Conservation (phyloP, 768 basidiomycete genomes). For the Fistulinella prunicolor region DNA sequence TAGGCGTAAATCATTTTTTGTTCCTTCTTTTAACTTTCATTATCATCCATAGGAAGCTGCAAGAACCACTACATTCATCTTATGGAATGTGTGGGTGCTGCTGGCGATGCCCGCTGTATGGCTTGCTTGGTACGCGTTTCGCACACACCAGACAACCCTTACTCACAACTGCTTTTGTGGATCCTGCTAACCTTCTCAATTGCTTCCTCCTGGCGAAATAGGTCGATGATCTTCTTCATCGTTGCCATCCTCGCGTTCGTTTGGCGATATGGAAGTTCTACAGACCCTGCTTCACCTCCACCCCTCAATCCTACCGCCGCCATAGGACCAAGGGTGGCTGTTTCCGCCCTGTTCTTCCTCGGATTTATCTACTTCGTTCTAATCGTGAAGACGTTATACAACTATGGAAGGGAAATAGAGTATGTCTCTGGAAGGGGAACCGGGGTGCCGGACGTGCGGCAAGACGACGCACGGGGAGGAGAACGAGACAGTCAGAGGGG, state of each 20-base stretch:
- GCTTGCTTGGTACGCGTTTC: conserved; percentile 57
- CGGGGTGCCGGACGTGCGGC: background rate
- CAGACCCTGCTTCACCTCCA: conserved; percentile 35
- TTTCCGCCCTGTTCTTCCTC: conserved; percentile 52
- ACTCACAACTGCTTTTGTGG: too few relatives aligned
- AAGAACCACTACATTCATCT: conserved; percentile 42
- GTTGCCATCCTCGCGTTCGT: conserved; percentile 61
- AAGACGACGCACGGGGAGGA: background rate
- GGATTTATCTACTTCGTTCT: conserved; percentile 61
- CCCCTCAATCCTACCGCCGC: conserved; percentile 39
- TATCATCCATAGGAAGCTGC: conserved; percentile 50
- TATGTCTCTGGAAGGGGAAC: background rate
- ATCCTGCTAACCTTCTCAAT: too few relatives aligned
- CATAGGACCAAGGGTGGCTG: conserved; percentile 51
- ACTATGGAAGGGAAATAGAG: conserved; percentile 42
- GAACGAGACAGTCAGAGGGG: conserved; percentile 7
- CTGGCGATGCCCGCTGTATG: conserved; percentile 67
- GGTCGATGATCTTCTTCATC: conserved; percentile 69
- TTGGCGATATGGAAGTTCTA: conserved; percentile 57
- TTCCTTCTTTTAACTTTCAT: background rate
- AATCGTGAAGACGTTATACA: conserved; percentile 60
- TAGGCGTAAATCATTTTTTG: conserved; percentile 22
- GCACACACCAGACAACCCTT: too few relatives aligned
- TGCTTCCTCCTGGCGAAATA: too few relatives aligned
- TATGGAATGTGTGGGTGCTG: conserved; percentile 70